phyloP scores from a whole-genome alignment of 192 early-diverging fungal species.

The Funneliformis mosseae region DNA sequence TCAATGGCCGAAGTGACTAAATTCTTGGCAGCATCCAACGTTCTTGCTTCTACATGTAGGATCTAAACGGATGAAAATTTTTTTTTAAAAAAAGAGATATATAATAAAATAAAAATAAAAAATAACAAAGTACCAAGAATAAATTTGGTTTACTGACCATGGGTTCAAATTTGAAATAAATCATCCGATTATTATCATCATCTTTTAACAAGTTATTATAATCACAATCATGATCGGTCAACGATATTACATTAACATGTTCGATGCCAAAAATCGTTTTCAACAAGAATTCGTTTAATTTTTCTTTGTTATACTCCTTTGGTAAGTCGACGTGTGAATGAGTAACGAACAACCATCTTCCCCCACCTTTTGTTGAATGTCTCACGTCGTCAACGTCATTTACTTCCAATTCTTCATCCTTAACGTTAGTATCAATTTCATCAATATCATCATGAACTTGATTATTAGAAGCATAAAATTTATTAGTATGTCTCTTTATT shows the following conservation, averaged over 20 bases:
- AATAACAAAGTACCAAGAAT: background rate
- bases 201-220: background rate
- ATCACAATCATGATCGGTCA: background rate
- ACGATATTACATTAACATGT: slow-evolving; percentile 24
- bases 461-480: background rate
- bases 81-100: slow-evolving; percentile 4
- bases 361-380: slow-evolving; percentile 40
- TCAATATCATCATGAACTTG: background rate
- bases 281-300: slow-evolving; percentile 35
- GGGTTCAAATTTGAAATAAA: slow-evolving; percentile 60
- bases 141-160: slow-evolving; percentile 42
- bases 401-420: slow-evolving; percentile 32
- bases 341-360: slow-evolving; percentile 54
- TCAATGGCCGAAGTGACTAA: slow-evolving; percentile 49
- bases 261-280: slow-evolving; percentile 42
- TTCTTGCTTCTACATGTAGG: slow-evolving; percentile 55
- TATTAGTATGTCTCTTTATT: slow-evolving; percentile 1
- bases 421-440: slow-evolving; percentile 32
- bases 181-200: slow-evolving; percentile 36
- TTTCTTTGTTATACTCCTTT: slow-evolving; percentile 14
- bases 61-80: slow-evolving; percentile 42
- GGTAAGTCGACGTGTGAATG: slow-evolving; percentile 49
- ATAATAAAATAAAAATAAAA: background rate
- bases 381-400: slow-evolving; percentile 37
- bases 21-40: slow-evolving; percentile 47